These are phyloP conservation scores for Bjerkandera adusta DNA, from an alignment of 1,284 basidiomycete species.

Conservation along the genomic window DNA sequence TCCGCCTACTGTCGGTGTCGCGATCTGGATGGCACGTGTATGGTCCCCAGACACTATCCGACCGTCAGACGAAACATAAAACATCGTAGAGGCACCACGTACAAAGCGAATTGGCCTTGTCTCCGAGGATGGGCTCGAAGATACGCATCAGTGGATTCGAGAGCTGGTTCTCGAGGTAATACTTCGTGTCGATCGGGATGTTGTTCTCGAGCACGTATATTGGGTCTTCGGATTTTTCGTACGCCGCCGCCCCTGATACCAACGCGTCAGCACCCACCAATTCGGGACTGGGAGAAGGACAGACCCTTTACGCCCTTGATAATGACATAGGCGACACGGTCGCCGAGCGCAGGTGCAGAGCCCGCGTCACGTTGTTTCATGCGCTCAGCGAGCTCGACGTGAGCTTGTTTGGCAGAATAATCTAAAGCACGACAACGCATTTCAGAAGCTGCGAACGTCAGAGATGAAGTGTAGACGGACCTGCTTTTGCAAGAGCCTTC, in stretches of 20 bases:
- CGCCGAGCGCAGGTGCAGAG: conserved; percentile 90
- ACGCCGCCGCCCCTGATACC: conserved; percentile 86
- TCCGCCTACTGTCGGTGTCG: conserved; percentile 91
- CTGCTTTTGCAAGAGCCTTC: conserved; percentile 88
- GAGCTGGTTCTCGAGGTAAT: conserved; percentile 95
- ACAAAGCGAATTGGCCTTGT: conserved; percentile 84
- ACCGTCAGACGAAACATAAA: conserved; percentile 11
- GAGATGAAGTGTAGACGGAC: conserved; percentile 33
- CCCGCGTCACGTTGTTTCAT: conserved; percentile 95
- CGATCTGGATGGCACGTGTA: conserved; percentile 90
- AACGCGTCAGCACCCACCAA: not conserved
- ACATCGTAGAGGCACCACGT: conserved; percentile 30
- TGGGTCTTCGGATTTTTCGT: conserved; percentile 96
- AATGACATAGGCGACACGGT: conserved; percentile 97
- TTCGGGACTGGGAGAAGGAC: conserved; percentile 10
- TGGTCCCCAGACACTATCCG: conserved; percentile 86
- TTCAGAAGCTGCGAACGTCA: not conserved
- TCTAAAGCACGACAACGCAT: conserved; percentile 41
- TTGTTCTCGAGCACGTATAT: conserved; percentile 96
- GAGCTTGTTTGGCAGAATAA: conserved; percentile 90
- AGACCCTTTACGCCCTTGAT: conserved; percentile 91
- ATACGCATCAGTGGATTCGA: conserved; percentile 95
- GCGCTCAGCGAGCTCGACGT: conserved; percentile 90
- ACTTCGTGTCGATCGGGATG: conserved; percentile 94
- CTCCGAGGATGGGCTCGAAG: conserved; percentile 95